A percentile compares a stretch with the other conserved stretches of the same genome.
These are phyloP conservation scores for Anthracocystis walkeri DNA, from an alignment of 1,284 basidiomycete species.

Conservation along the genomic window DNA sequence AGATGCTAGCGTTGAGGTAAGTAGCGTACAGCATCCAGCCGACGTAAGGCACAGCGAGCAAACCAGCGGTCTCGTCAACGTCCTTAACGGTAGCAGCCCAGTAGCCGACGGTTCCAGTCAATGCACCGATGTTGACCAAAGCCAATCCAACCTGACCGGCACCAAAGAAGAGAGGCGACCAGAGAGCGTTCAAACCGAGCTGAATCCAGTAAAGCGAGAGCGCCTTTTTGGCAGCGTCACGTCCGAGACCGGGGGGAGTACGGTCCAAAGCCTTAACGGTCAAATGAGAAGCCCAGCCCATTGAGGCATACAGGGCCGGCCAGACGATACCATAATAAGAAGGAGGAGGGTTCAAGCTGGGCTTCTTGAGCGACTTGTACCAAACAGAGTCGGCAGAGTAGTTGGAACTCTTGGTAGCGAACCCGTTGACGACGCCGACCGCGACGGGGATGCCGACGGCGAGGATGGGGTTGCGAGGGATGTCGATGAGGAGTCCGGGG, in stretches of 20 bases:
- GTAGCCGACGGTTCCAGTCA: constrained; percentile 76
- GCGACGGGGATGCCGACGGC: constrained; percentile 63
- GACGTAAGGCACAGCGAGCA: constrained; percentile 54
- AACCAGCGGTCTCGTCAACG: constrained; percentile 63
- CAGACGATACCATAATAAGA: constrained; percentile 70
- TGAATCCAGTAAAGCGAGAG: constrained; percentile 79
- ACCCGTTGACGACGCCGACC: constrained; percentile 53
- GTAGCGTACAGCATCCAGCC: constrained; percentile 77
- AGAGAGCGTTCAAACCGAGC: constrained; percentile 76
- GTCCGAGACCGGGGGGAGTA: constrained; percentile 62
- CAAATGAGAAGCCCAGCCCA: constrained; percentile 81
- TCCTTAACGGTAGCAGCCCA: constrained; percentile 60
- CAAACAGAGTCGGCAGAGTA: constrained; percentile 52
- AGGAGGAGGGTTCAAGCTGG: constrained; percentile 54
- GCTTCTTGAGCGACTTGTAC: constrained; percentile 63
- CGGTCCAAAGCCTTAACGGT: constrained; percentile 63
- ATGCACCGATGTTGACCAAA: constrained; percentile 75
- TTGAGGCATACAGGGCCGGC: constrained; percentile 74
- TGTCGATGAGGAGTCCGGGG: constrained; percentile 55
- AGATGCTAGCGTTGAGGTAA: constrained; percentile 78
- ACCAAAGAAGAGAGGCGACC: constrained; percentile 81
- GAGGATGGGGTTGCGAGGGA: constrained; percentile 61
- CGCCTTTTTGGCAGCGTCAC: constrained; percentile 73
- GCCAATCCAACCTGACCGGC: constrained; percentile 71
- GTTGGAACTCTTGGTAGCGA: constrained; percentile 57